Percentiles rank a stretch among this genome's conserved stretches.
phyloP scores from a whole-genome alignment of 352 stramenopile species.

The Saprolegnia parasitica region DNA sequence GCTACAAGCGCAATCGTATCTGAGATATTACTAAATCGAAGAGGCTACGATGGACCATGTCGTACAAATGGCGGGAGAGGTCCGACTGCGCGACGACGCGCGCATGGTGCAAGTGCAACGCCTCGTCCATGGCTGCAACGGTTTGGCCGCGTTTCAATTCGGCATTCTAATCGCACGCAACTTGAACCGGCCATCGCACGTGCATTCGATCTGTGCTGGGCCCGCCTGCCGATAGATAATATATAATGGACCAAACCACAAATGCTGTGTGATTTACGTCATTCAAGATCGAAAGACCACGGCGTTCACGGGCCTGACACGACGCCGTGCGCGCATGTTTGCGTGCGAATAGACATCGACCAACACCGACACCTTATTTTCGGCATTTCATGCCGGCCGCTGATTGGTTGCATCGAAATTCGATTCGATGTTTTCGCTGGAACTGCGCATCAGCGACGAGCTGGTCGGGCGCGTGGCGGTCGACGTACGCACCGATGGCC shows the following conservation, averaged over 20 bases:
- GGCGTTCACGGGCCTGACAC: too few relatives aligned
- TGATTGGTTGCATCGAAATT: neutral
- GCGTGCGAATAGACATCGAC: too few relatives aligned
- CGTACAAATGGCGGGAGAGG: constrained; percentile 16
- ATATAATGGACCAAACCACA: too few relatives aligned
- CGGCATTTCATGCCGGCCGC: neutral
- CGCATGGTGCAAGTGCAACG: neutral
- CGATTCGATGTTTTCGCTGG: constrained; percentile 5
- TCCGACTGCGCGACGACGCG: constrained; percentile 7
- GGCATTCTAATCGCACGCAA: too few relatives aligned
- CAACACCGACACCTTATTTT: neutral
- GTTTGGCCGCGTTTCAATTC: too few relatives aligned
- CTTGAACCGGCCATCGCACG: too few relatives aligned
- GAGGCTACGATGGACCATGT: neutral
- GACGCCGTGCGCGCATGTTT: too few relatives aligned
- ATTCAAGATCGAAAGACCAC: too few relatives aligned
- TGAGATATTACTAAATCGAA: neutral
- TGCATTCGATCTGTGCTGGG: too few relatives aligned
- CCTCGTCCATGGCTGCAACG: too few relatives aligned
- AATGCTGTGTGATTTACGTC: too few relatives aligned
- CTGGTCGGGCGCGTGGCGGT: neutral
- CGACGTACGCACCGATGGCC: neutral
- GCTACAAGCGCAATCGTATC: neutral
- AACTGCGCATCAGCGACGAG: constrained; percentile 17
- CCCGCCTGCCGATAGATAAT: too few relatives aligned